These are phyloP conservation scores for Entomophthora muscae DNA, from an alignment of 371 early-diverging fungal species.

Conservation along the genomic window DNA sequence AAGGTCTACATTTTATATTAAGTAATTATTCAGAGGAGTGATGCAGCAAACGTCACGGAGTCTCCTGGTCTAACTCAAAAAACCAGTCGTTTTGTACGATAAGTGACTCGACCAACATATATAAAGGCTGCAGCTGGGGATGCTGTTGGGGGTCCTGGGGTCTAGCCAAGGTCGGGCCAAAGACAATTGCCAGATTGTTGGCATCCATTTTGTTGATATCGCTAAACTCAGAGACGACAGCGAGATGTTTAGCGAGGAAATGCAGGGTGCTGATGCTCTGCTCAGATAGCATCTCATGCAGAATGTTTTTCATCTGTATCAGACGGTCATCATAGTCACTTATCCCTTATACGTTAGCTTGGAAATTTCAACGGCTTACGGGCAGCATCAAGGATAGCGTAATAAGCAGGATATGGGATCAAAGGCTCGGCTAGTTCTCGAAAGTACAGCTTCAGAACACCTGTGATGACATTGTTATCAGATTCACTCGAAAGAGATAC, in stretches of 20 bases:
- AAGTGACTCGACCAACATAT: slow-evolving; percentile 7
- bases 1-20: too few relatives aligned
- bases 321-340: slow-evolving; percentile 4
- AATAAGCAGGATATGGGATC: slow-evolving; percentile 29
- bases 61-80: slow-evolving; percentile 9
- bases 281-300: not conserved
- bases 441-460: slow-evolving; percentile 32
- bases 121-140: slow-evolving; percentile 1
- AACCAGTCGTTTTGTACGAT: slow-evolving; percentile 9
- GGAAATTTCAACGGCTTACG: slow-evolving; percentile 8
- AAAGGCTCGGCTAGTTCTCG: slow-evolving; percentile 33
- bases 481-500: slow-evolving; percentile 10
- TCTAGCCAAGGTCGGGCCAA: slow-evolving; percentile 20
- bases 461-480: slow-evolving; percentile 31
- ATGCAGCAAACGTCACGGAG: too few relatives aligned
- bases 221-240: slow-evolving; percentile 17
- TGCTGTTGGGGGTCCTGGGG: slow-evolving; percentile 4
- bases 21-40: too few relatives aligned
- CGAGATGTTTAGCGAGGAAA: slow-evolving; percentile 25
- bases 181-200: slow-evolving; percentile 37
- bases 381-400: slow-evolving; percentile 13
- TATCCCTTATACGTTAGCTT: not conserved
- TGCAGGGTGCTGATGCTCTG: slow-evolving; percentile 21
- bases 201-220: slow-evolving; percentile 40
- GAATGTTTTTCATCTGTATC: not conserved